Percentiles rank a stretch among this genome's conserved stretches.
These are phyloP conservation scores for Plasmodium cynomolgi DNA, from an alignment of 169 alveolate species.

Conservation along the genomic window DNA sequence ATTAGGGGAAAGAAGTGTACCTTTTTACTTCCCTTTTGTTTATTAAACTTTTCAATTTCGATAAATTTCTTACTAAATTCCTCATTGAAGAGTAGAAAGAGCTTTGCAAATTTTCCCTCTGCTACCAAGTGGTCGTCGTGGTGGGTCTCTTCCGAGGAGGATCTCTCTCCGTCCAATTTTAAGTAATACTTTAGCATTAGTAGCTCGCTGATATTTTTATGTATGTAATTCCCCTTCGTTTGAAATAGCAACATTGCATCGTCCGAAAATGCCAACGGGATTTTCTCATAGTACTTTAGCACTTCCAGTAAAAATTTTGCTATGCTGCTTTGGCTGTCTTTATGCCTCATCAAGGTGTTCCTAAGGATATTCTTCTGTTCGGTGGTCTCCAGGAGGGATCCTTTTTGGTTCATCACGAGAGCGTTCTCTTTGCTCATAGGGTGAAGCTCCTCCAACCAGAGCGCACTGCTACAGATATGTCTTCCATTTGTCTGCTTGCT, in stretches of 20 bases:
- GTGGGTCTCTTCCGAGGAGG: background rate
- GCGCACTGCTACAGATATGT: background rate
- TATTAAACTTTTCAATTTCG: slow-evolving; percentile 29
- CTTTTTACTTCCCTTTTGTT: background rate
- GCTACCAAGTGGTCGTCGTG: background rate
- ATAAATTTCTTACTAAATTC: slow-evolving; percentile 20
- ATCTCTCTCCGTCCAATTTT: slow-evolving; percentile 24
- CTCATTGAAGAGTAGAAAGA: slow-evolving; percentile 34
- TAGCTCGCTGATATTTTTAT: slow-evolving; percentile 46
- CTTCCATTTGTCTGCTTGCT: background rate
- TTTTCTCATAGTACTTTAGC: slow-evolving; percentile 33
- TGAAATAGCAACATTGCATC: slow-evolving; percentile 38
- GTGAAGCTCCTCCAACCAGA: background rate
- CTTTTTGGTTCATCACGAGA: background rate
- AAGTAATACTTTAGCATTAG: slow-evolving; percentile 56
- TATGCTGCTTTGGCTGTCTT: slow-evolving; percentile 17
- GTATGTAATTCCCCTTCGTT: slow-evolving; percentile 23
- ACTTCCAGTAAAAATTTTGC: slow-evolving; percentile 55
- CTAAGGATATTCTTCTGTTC: slow-evolving; percentile 26
- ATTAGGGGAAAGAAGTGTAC: background rate
- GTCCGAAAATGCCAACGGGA: slow-evolving; percentile 17
- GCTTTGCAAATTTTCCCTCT: slow-evolving; percentile 22
- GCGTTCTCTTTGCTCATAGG: background rate
- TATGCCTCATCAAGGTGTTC: slow-evolving; percentile 8
- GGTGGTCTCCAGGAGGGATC: background rate